phyloP scores from a whole-genome alignment of 1,139 yeast species.

The Blastobotrys indianensis region DNA sequence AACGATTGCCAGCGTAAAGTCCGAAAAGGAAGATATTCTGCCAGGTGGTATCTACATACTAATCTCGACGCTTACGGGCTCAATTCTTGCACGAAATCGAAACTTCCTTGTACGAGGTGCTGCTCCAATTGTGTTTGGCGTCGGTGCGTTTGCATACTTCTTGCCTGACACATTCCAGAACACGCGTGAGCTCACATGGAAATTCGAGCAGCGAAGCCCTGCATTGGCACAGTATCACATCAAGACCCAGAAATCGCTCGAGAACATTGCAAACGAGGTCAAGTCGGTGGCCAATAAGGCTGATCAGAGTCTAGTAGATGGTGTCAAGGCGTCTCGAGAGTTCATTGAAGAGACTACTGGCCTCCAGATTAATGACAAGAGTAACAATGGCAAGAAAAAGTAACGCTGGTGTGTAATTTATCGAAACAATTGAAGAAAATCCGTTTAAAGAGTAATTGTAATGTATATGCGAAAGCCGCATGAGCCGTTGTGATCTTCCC shows the following conservation, averaged over 20 bases:
- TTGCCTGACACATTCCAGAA: constrained; percentile 74
- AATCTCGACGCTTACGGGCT: constrained; percentile 76
- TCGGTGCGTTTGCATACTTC: constrained; percentile 63
- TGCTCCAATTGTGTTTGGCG: constrained; percentile 63
- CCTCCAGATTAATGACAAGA: constrained; percentile 55
- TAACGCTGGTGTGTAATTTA: background rate
- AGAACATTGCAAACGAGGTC: constrained; percentile 42
- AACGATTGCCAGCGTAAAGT: constrained; percentile 65
- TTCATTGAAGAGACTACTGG: constrained; percentile 60
- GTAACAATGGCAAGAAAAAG: constrained; percentile 16
- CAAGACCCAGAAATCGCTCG: constrained; percentile 42
- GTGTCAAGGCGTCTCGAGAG: constrained; percentile 43
- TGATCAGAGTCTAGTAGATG: constrained; percentile 34
- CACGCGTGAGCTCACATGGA: constrained; percentile 57
- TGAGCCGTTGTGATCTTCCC: no score
- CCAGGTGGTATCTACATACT: constrained; percentile 70
- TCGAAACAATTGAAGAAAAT: no score
- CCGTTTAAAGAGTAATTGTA: no score
- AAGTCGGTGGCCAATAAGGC: constrained; percentile 37
- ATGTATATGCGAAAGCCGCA: no score
- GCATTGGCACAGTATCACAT: constrained; percentile 61
- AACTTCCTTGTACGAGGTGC: constrained; percentile 51
- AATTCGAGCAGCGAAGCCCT: constrained; percentile 63
- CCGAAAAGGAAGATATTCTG: constrained; percentile 63
- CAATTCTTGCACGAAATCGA: constrained; percentile 71